Conservation (phyloP, 2,329 filamentous ascomycete genomes). For the Aureobasidium melanogenum region DNA sequence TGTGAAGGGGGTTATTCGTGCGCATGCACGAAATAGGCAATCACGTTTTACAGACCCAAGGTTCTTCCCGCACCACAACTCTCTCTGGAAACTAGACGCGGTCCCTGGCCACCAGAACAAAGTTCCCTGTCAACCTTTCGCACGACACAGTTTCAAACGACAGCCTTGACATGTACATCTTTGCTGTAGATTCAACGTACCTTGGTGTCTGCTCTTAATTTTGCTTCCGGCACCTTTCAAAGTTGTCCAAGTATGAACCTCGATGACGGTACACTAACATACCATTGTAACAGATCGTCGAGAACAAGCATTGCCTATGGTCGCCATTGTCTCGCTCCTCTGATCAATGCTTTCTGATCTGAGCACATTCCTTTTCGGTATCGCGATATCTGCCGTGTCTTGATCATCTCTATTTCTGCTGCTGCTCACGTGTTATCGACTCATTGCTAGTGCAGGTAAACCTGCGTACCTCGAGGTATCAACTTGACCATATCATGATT, state of each 20-base stretch:
- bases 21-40: background rate
- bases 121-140: background rate
- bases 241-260: background rate
- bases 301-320: background rate
- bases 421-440: background rate
- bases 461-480: background rate
- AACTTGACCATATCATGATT: background rate
- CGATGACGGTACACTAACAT: conserved; percentile 3
- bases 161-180: background rate
- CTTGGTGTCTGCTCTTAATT: background rate
- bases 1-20: background rate
- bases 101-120: background rate
- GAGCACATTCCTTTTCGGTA: background rate
- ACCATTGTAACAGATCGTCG: background rate
- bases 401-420: background rate
- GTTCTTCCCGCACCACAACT: background rate
- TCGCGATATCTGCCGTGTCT: background rate
- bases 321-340: background rate
- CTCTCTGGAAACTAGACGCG: background rate
- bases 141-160: background rate
- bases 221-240: background rate
- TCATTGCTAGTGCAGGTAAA: background rate
- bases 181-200: too few relatives aligned
- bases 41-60: background rate
- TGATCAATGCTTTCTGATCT: background rate